Evolutionary conservation across 2,329 filamentous ascomycete genomes (phyloP), one percentile per base, ranked within the genome.

Genomic region (Neoscytalidium dimidiatum): DNA sequence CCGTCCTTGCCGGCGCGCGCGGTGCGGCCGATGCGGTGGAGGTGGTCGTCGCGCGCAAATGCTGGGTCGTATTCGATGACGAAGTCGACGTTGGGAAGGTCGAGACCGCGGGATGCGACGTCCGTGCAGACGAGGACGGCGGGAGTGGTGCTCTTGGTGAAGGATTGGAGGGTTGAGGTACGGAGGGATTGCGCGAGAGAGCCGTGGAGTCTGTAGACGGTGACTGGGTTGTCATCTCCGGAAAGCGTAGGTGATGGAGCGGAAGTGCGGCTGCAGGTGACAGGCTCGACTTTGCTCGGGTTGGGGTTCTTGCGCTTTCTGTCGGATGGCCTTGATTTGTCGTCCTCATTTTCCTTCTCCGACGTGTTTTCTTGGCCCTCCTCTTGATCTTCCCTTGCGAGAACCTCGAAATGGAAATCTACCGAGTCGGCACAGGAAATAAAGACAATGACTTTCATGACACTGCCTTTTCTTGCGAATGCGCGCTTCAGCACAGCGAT

Each of bases 391-490:
- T 28, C 33, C 19, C 63, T 23, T 6, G 83, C 89, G 65, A 99
- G 86, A 3, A 97, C 81, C 67, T 96, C 91, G 75, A 93, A 98
- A 76, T 98, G 94, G 72, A 97, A 99, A 75, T 99, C 93, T 66
- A 98, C 95, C 1, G 92, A 95, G 76, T 99, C 95, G 21, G 95
- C 94, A 73, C 95, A 99, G 11, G 94, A 97, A 56, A 99, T 91
- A 80, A 99, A 99, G 38, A 99, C 85, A 67, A 99, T 97, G 23
- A 91, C 92, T 78, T 99, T 98, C 92, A 96, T 97, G 19, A 96
- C 91, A 1, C 92, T 92, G 0, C 93, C 94, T 76, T 91, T 92
- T 19, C 94, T 86, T 65, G 92, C 89, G 77, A 99, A 98, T 0
- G 93, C 89, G 19, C 92, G 89, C 75, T 94, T 96, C 65, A 99